Percentiles rank a stretch among this genome's conserved stretches.
Conservation (phyloP, 108 stramenopile species). For the Nitzschia sp. region DNA sequence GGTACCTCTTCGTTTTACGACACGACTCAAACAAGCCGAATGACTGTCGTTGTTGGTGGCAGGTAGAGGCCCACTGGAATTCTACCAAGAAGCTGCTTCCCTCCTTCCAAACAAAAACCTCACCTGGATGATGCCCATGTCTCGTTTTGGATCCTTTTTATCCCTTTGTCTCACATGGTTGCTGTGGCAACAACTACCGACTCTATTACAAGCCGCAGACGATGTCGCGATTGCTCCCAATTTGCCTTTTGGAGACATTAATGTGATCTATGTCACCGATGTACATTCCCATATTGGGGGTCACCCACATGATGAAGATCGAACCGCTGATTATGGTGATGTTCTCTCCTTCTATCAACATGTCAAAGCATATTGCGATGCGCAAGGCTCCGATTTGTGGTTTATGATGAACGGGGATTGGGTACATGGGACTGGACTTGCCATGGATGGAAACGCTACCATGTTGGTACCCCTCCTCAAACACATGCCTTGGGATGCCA, state of each 20-base stretch:
- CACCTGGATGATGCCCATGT: neutral
- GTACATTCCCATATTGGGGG: constrained; percentile 68
- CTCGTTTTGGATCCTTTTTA: neutral
- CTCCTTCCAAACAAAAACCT: too few relatives aligned
- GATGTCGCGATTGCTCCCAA: neutral
- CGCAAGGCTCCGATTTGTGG: constrained; percentile 30
- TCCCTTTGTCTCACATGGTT: neutral
- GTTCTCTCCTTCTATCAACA: constrained; percentile 63
- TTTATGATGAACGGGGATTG: constrained; percentile 63
- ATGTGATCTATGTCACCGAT: constrained; percentile 74
- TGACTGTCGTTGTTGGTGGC: too few relatives aligned
- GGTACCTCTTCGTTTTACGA: too few relatives aligned
- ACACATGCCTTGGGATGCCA: constrained; percentile 74
- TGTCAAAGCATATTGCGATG: constrained; percentile 28
- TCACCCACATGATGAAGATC: constrained; percentile 52
- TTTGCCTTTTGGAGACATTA: constrained; percentile 55
- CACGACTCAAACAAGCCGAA: too few relatives aligned
- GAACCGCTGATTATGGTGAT: constrained; percentile 70
- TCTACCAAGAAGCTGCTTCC: too few relatives aligned
- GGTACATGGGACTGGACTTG: constrained; percentile 56
- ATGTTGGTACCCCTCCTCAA: constrained; percentile 57
- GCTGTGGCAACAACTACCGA: too few relatives aligned
- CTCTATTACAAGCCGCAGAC: too few relatives aligned
- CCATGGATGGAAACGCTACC: constrained; percentile 26
- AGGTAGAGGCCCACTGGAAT: too few relatives aligned